phyloP scores from a whole-genome alignment of 2,329 filamentous ascomycete species.

The Apiospora arundinis region DNA sequence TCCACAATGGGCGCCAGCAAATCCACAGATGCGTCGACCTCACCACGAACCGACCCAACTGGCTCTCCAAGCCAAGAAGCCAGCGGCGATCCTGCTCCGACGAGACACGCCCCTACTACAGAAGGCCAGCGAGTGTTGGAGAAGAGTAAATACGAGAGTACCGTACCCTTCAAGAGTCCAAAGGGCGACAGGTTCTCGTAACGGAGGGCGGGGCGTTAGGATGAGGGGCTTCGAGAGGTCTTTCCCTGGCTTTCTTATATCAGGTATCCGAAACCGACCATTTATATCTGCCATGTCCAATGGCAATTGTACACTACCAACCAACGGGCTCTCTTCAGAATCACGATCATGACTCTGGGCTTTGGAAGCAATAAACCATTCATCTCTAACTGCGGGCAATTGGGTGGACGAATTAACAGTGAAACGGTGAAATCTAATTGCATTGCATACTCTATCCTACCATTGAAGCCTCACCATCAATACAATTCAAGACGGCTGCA shows the following conservation, averaged over 20 bases:
- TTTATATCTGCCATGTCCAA: not conserved
- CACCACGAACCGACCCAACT: conserved; percentile 63
- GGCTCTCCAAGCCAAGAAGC: conserved; percentile 75
- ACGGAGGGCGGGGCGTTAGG: conserved; percentile 23
- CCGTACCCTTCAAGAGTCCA: conserved; percentile 73
- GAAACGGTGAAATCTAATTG: not conserved
- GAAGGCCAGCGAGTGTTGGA: conserved; percentile 71
- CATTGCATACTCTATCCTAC: not conserved
- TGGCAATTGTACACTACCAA: conserved; percentile 13
- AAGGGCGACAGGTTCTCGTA: conserved; percentile 87
- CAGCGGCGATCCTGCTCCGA: conserved; percentile 82
- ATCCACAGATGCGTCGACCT: conserved; percentile 47
- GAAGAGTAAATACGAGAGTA: conserved; percentile 91
- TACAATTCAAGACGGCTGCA: not conserved
- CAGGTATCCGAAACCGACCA: not conserved
- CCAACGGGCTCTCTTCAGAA: not conserved
- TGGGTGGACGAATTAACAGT: not conserved
- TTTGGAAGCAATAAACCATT: conserved; percentile 4
- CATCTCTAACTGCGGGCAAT: not conserved
- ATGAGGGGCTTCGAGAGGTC: not conserved
- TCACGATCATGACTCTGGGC: not conserved
- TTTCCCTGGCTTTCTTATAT: not conserved
- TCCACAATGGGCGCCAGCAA: conserved; percentile 45
- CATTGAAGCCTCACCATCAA: not conserved
- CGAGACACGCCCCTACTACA: conserved; percentile 77